Evolutionary conservation across 768 basidiomycete species (phyloP), one percentile per base, ranked within the genome.

Genomic region (Suillus sp.): DNA sequence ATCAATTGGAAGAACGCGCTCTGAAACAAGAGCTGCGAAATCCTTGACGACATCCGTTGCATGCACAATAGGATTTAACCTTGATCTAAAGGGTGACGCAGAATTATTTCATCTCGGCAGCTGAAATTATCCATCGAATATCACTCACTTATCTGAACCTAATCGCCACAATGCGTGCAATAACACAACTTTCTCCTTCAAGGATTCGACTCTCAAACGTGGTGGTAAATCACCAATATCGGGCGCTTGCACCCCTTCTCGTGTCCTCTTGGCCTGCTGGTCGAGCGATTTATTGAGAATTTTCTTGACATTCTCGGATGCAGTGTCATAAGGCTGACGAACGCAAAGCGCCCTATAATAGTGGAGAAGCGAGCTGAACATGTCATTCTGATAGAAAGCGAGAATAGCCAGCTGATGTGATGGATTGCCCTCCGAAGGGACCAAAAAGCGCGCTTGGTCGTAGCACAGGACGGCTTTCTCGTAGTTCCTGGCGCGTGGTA

Each of bases 321-420:
- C 94, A 0, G 93, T 91, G 59, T 92, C 89, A 76, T 95, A 99
- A 0, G 95, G 91, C 63, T 87, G 84, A 43, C 84, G 83, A 40
- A 95, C 92, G 69, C 94, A 96, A 14, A 99, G 80, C 1, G 96
- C 92, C 35, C 95, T 89, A 72, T 95, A 95, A 74, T 98, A 96
- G 75, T 95, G 90, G 59, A 91, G 83, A 10, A 93, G 78, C 35
- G 92, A 89, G 37, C 80, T 77, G 69, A 96, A 95, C n/a, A 84
- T 80, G 75, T 99, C 94, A 65, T 84, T 83, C 68, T 90, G 82
- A 74, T 97, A 96, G 5, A 90, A 87, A 2, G 94, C 85, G 37
- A 98, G 84, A 64, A 98, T 96, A 4, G 96, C 97, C 22, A 99
- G 86, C 75, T 99, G 97, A 73, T 99, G 96, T 22, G 91, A 96